phyloP scores from a whole-genome alignment of 2,329 filamentous ascomycete species.

The Tolypocladium inflatum region DNA sequence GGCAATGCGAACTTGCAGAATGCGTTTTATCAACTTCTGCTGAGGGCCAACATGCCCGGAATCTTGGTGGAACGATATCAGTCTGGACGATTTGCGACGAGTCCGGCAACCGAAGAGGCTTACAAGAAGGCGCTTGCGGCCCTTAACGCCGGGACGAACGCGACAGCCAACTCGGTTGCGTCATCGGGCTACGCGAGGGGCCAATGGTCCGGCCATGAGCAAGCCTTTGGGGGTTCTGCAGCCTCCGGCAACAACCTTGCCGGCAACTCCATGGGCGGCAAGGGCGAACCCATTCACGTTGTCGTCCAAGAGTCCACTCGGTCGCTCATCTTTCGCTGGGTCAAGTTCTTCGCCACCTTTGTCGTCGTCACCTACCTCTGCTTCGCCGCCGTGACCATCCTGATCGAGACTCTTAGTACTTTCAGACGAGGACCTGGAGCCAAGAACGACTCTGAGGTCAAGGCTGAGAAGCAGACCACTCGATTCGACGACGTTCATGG shows the following conservation, averaged over 20 bases:
- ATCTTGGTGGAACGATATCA: constrained; percentile 88
- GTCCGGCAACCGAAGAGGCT: constrained; percentile 64
- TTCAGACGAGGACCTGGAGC: constrained; percentile 66
- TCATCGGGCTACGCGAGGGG: constrained; percentile 12
- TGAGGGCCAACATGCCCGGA: constrained; percentile 86
- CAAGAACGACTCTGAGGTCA: constrained; percentile 71
- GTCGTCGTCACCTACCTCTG: constrained; percentile 69
- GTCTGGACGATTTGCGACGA: constrained; percentile 75
- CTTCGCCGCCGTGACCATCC: constrained; percentile 68
- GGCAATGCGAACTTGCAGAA: constrained; percentile 81
- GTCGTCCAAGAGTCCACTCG: constrained; percentile 86
- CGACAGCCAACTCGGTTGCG: constrained; percentile 11
- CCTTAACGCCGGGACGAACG: constrained; percentile 19
- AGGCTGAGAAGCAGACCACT: constrained; percentile 84
- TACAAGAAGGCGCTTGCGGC: constrained; percentile 63
- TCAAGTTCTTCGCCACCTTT: constrained; percentile 78
- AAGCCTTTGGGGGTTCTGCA: constrained; percentile 18
- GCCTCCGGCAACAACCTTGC: constrained; percentile 9
- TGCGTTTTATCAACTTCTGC: constrained; percentile 83
- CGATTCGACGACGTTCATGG: constrained; percentile 92
- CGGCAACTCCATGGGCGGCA: constrained; percentile 48
- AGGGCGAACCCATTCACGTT: constrained; percentile 84
- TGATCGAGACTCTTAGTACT: constrained; percentile 72
- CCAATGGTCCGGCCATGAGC: constrained; percentile 20
- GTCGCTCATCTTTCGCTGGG: constrained; percentile 76